Evolutionary conservation across 306 rosid species (phyloP).

Genomic region (Boehmeria nivea): DNA sequence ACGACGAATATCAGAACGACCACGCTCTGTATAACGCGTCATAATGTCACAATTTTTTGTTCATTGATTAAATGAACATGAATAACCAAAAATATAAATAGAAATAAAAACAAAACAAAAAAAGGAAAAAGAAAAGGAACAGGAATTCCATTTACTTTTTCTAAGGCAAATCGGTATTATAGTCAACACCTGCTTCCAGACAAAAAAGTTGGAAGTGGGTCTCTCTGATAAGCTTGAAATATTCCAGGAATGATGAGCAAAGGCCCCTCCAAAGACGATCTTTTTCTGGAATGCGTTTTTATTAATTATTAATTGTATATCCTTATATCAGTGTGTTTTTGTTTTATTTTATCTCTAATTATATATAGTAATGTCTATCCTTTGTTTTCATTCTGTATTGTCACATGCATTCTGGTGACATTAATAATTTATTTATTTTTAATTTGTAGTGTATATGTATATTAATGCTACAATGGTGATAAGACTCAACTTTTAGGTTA

Average conservation of each 20-base stretch:
- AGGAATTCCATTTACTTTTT: constrained; percentile 28
- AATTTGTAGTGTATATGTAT: background rate
- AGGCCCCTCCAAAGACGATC: constrained; percentile 42
- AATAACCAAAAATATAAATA: background rate
- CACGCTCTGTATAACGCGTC: constrained; percentile 7
- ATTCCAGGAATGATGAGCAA: constrained; percentile 48
- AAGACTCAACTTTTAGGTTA: background rate
- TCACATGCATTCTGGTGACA: too few relatives aligned
- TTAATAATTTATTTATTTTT: too few relatives aligned
- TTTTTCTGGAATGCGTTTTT: constrained; percentile 22
- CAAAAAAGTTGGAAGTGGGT: constrained; percentile 54
- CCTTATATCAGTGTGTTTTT: too few relatives aligned
- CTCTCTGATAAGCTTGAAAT: constrained; percentile 40
- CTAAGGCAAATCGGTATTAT: constrained; percentile 27
- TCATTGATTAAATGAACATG: too few relatives aligned
- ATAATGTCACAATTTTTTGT: background rate
- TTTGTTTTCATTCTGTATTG: too few relatives aligned
- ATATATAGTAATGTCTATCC: too few relatives aligned
- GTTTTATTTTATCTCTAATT: too few relatives aligned
- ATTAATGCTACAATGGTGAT: background rate
- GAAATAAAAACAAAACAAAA: constrained; percentile 11
- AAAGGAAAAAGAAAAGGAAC: too few relatives aligned
- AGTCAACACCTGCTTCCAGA: constrained; percentile 86
- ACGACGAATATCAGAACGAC: background rate
- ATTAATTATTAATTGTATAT: background rate